Evolutionary conservation across 306 rosid genomes (phyloP).

Genomic region (Mucuna pruriens): DNA sequence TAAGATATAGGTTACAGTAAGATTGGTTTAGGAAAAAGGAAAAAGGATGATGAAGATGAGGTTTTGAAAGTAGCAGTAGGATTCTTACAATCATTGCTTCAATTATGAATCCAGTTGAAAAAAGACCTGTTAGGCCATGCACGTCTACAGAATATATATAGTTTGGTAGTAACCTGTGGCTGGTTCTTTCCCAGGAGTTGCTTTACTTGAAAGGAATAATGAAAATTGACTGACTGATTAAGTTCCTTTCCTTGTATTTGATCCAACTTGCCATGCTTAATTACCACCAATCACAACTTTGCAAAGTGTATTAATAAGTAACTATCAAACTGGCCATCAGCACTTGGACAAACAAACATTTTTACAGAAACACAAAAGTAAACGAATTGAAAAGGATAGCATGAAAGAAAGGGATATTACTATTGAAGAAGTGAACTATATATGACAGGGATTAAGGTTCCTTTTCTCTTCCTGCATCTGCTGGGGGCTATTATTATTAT

Average conservation of each 20-base stretch:
- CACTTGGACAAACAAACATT: constrained; percentile 9
- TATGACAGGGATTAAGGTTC: constrained; percentile 36
- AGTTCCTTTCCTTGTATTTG: not conserved
- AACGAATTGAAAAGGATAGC: constrained; percentile 35
- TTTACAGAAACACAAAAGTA: constrained; percentile 27
- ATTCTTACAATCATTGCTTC: constrained; percentile 19
- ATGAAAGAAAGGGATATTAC: constrained; percentile 12
- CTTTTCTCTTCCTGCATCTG: constrained; percentile 13
- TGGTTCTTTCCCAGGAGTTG: not conserved
- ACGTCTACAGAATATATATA: constrained; percentile 12
- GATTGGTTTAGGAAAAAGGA: not conserved
- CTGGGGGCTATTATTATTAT: no score
- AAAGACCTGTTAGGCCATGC: constrained; percentile 3
- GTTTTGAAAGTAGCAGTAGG: not conserved
- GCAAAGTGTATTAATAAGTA: constrained; percentile 24
- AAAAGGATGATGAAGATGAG: no score
- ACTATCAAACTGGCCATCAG: constrained; percentile 38
- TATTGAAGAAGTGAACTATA: constrained; percentile 37
- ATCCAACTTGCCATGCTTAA: constrained; percentile 25
- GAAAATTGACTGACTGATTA: constrained; percentile 45
- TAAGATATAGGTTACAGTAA: not conserved
- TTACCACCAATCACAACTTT: constrained; percentile 32
- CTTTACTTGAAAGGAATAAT: constrained; percentile 15
- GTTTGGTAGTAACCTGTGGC: not conserved
- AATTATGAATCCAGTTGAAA: constrained; percentile 13